phyloP scores from a whole-genome alignment of 1,284 basidiomycete genomes.

The Ceratobasidium papillatum region DNA sequence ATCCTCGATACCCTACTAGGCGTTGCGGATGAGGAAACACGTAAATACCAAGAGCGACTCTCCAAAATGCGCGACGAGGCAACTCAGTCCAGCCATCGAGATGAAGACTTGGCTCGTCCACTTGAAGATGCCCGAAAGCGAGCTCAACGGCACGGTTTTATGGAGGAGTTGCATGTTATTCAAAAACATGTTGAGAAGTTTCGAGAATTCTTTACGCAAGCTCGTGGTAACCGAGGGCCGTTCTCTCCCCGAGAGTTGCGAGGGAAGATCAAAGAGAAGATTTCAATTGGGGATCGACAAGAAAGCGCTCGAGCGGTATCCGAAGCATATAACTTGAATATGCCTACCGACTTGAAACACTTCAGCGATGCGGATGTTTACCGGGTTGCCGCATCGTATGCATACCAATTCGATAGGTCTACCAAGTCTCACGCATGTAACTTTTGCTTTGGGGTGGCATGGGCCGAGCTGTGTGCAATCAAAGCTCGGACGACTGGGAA shows the following conservation, averaged over 20 bases:
- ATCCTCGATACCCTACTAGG: slow-evolving; percentile 39
- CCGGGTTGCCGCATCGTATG: slow-evolving; percentile 41
- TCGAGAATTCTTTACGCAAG: not conserved
- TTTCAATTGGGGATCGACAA: not conserved
- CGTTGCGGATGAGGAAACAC: slow-evolving; percentile 24
- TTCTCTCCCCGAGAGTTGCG: not conserved
- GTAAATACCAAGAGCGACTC: not conserved
- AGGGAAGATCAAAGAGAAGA: not conserved
- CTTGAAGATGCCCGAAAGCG: slow-evolving; percentile 13
- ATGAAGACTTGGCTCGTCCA: slow-evolving; percentile 28
- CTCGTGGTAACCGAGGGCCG: not conserved
- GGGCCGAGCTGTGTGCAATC: slow-evolving; percentile 27
- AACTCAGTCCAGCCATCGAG: not conserved
- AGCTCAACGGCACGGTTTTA: not conserved
- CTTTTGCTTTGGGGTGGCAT: slow-evolving; percentile 24
- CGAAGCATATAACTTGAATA: slow-evolving; percentile 9
- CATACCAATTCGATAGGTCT: slow-evolving; percentile 26
- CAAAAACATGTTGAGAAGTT: slow-evolving; percentile 34
- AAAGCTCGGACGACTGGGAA: slow-evolving; percentile 15
- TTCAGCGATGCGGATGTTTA: slow-evolving; percentile 35
- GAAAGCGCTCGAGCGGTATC: slow-evolving; percentile 25
- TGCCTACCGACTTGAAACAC: not conserved
- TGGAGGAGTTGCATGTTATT: slow-evolving; percentile 30
- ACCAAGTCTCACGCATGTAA: not conserved
- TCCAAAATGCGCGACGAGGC: slow-evolving; percentile 3